These are phyloP conservation scores for Alloascoidea africana DNA, from an alignment of 805 yeast genomes.

Conservation along the genomic window DNA sequence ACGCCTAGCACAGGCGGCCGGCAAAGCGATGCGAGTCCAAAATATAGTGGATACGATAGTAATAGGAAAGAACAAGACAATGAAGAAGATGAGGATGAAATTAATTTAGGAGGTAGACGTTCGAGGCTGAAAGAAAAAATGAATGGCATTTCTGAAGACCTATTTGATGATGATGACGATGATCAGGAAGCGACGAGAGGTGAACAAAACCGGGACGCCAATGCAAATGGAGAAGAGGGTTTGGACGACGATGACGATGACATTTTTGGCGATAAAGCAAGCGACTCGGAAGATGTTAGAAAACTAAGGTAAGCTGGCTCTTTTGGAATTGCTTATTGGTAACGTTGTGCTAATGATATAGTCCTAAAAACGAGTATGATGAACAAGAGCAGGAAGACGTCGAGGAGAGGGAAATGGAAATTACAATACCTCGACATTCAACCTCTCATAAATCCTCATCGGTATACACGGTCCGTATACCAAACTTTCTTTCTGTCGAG, in stretches of 20 bases:
- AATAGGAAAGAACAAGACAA: neutral
- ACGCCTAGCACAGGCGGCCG: no score
- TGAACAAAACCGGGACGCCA: slow-evolving; percentile 1
- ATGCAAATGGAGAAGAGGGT: neutral
- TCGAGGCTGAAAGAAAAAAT: neutral
- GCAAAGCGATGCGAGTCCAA: no score
- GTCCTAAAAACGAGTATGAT: slow-evolving; percentile 4
- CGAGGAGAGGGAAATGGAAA: slow-evolving; percentile 15
- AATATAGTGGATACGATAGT: no score
- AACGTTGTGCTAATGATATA: slow-evolving; percentile 3
- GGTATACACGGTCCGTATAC: slow-evolving; percentile 46
- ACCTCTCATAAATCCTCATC: slow-evolving; percentile 13
- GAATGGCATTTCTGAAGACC: neutral
- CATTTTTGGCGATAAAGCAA: slow-evolving; percentile 7
- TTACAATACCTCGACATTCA: slow-evolving; percentile 18
- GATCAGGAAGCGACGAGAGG: no score
- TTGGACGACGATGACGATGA: slow-evolving; percentile 9
- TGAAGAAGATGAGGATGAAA: slow-evolving; percentile 1
- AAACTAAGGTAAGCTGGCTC: slow-evolving; percentile 4
- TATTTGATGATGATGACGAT: slow-evolving; percentile 7
- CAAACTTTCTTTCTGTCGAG: slow-evolving; percentile 70
- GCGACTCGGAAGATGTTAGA: slow-evolving; percentile 3
- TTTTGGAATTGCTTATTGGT: neutral
- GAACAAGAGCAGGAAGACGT: slow-evolving; percentile 11
- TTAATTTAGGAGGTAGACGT: neutral